phyloP scores from a whole-genome alignment of 257 asterid species.

The Scutellaria minor region DNA sequence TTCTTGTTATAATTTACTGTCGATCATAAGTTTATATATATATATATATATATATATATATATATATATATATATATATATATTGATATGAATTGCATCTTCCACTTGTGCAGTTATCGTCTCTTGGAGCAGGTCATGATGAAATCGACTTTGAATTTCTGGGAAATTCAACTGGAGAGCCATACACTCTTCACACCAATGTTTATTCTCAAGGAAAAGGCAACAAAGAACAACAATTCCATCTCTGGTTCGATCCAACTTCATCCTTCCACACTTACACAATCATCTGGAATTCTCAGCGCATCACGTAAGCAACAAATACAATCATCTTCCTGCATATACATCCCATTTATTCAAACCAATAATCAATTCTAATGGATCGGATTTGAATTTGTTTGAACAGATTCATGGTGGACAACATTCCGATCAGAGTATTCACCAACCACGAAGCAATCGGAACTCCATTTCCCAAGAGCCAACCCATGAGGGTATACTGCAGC shows the following conservation, averaged over 20 bases:
- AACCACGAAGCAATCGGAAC: slow-evolving; percentile 47
- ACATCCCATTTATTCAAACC: not conserved
- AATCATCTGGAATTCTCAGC: slow-evolving; percentile 45
- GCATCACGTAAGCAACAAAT: slow-evolving; percentile 31
- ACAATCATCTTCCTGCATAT: slow-evolving; percentile 3
- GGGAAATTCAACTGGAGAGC: slow-evolving; percentile 45
- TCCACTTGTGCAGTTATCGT: slow-evolving; percentile 41
- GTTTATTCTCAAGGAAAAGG: slow-evolving; percentile 53
- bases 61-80: too few relatives aligned
- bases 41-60: too few relatives aligned
- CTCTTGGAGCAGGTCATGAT: slow-evolving; percentile 46
- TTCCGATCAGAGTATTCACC: slow-evolving; percentile 53
- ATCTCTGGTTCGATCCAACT: slow-evolving; percentile 55
- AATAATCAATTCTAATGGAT: too few relatives aligned
- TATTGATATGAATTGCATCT: not conserved
- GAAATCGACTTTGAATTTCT: slow-evolving; percentile 56
- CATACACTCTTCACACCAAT: slow-evolving; percentile 52
- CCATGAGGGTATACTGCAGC: slow-evolving; percentile 32
- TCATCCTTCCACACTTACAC: slow-evolving; percentile 51
- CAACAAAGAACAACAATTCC: slow-evolving; percentile 51
- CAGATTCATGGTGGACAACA: slow-evolving; percentile 57
- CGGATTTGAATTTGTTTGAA: not conserved
- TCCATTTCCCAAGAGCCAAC: slow-evolving; percentile 42
- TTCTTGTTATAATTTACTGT: too few relatives aligned
- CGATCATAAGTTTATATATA: not conserved